Evolutionary conservation across 129 eudicot species (phyloP).

Genomic region (Silybum marianum): DNA sequence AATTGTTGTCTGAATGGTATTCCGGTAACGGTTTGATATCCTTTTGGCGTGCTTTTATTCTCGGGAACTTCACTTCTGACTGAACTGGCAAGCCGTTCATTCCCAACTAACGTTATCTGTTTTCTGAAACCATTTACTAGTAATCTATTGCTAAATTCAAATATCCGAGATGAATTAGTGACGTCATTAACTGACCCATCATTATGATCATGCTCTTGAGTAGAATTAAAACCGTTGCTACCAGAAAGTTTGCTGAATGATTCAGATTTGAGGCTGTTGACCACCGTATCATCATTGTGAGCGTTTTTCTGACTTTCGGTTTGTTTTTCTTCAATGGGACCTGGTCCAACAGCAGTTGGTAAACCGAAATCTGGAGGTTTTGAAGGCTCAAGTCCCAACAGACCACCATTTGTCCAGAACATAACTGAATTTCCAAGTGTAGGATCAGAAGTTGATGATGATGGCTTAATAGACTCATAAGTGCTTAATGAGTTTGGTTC

Average conservation of each 20-base stretch:
- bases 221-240: slow-evolving; percentile 10
- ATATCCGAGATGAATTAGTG: slow-evolving; percentile 48
- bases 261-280: slow-evolving; percentile 24
- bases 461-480: slow-evolving; percentile 38
- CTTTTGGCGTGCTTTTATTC: slow-evolving; percentile 27
- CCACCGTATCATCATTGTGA: slow-evolving; percentile 18
- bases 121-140: slow-evolving; percentile 56
- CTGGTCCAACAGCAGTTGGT: slow-evolving; percentile 34
- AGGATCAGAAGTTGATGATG: slow-evolving; percentile 43
- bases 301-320: slow-evolving; percentile 19
- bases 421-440: slow-evolving; percentile 40
- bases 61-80: slow-evolving; percentile 39
- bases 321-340: slow-evolving; percentile 19
- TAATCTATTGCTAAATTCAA: slow-evolving; percentile 55
- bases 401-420: slow-evolving; percentile 93
- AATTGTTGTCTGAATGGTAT: slow-evolving; percentile 43
- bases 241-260: slow-evolving; percentile 22
- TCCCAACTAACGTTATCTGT: slow-evolving; percentile 46
- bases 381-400: slow-evolving; percentile 91
- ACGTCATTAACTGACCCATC: slow-evolving; percentile 26
- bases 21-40: slow-evolving; percentile 36
- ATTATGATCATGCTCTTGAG: not conserved
- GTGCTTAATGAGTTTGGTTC: slow-evolving; percentile 35
- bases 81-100: slow-evolving; percentile 44
- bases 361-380: slow-evolving; percentile 82